Base-by-base conservation (phyloP, 192 early-diverging fungal genomes). In the Irineochytrium annulatum region DNA sequence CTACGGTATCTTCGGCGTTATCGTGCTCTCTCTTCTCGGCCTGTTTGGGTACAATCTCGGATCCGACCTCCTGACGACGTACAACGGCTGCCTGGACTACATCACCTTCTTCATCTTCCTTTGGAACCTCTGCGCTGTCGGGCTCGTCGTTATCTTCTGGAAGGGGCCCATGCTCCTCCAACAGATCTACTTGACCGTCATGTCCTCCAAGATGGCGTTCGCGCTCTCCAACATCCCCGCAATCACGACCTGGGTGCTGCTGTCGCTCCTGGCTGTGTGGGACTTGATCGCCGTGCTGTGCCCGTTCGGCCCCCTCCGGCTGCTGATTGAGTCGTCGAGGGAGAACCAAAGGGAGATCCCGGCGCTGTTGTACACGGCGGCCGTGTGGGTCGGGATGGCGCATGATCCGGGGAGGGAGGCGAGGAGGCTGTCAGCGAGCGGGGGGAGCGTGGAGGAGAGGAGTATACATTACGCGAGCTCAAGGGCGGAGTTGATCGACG, bases 241-340 rank as follows among this genome's bases (percentile, higher is more conserved):
- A n/a, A 79, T 88, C 74, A 90, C 89, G 0, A 88, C 89, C 3
- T 93, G 91, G 91, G 87, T 92, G 44, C 65, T 93, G 30, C 61
- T 93, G 37, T 89, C 77, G 1, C 55, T 93, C 20, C 65, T 93
- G 30, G 90, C 87, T 2, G 75, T 89, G 27, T 91, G 91, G 91
- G 91, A 93, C 75, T 72, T 93, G 57, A 85, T 93, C 65, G 91
- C 91, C 1, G 91, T 93, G n/a, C 71, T 93, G 2, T 91, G 90
- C 71, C 91, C 91, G 0, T 93, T 89, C 80, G 91, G 91, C 5
- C 91, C 91, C 3, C 74, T 93, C 16, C 81, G 87, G 20, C 76
- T 93, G 37, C 63, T 93, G 13, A 81, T 93, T 48, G 91, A 93
- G 69, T 84, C 82, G 29, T 85, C 88, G 5, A 76, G 81, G 54